Evolutionary conservation across 2,329 filamentous ascomycete species (phyloP), one percentile per base, ranked within the genome.

Genomic region (Colletotrichum falcatum): DNA sequence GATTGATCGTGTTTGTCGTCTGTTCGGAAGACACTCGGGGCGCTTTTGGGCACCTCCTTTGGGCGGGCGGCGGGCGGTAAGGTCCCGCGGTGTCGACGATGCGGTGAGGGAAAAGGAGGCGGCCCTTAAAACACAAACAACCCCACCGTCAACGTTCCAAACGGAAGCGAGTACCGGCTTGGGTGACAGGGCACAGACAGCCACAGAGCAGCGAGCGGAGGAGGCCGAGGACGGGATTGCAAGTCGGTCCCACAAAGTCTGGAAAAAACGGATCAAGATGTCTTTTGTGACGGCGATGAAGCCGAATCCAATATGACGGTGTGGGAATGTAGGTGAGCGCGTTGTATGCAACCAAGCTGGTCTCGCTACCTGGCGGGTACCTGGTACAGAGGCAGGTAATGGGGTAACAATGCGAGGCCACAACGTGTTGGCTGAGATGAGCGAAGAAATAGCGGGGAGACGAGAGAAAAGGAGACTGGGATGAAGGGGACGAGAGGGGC

Each of bases 61-160:
- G 54, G 48, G 48, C 48, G 63, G 56, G 26, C 33, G 53, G 64
- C 39, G 54, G 48, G 48, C 48, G 63, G 56, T 33, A 42, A 59
- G 64, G 64, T 53, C 28, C 51, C 49, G 58, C 64, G 64, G 64
- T 54, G 67, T 44, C 42, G 44, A 70, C 67, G 64, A 70, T 70
- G 67, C 67, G 67, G 67, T 70, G 67, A 70, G 39, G 66, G 64
- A 70, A 70, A 51, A 67, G 58, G 58, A 61, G 44, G 58, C 54
- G 61, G 66, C 37, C 67, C 64, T 65, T 70, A 59, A 67, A 61
- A 70, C 51, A 23, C 30, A 37, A 54, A 35, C 51, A 54, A 62
- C 67, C 56, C 66, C 66, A 70, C 66, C 55, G 55, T 48, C 63
- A 26, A 42, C 48, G 33, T 56, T 66, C 56, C 64, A 59, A 67